These are phyloP conservation scores for Beauveria rudraprayagi DNA, from an alignment of 2,329 filamentous ascomycete genomes.

Conservation along the genomic window DNA sequence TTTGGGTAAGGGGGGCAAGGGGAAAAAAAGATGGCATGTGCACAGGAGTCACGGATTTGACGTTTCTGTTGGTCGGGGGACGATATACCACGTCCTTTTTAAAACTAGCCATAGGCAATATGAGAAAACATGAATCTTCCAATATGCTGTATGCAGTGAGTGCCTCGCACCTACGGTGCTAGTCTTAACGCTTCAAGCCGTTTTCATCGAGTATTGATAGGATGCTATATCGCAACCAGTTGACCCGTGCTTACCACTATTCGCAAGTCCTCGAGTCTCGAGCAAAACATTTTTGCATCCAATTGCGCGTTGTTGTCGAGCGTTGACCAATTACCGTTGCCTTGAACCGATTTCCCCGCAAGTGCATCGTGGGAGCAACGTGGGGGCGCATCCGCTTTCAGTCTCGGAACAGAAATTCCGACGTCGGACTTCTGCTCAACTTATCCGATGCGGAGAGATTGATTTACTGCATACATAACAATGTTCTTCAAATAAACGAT, in stretches of 20 bases:
- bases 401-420: background rate
- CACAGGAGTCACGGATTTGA: constrained; percentile 35
- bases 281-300: background rate
- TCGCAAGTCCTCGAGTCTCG: no score
- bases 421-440: background rate
- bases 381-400: background rate
- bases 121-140: constrained; percentile 28
- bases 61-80: constrained; percentile 23
- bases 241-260: no score
- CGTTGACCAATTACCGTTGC: no score
- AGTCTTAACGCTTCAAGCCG: no score
- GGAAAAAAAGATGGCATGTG: constrained; percentile 28
- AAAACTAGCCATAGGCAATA: constrained; percentile 30
- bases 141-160: background rate
- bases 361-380: background rate
- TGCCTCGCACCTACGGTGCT: background rate
- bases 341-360: background rate
- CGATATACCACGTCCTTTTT: constrained; percentile 16
- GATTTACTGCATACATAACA: background rate
- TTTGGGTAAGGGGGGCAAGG: constrained; percentile 11
- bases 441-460: background rate
- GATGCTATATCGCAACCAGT: background rate
- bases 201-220: background rate
- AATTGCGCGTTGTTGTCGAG: no score
- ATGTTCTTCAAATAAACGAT: background rate